Base-by-base conservation (phyloP, 164 flowering plant genomes). In the Dillenia turbinata region DNA sequence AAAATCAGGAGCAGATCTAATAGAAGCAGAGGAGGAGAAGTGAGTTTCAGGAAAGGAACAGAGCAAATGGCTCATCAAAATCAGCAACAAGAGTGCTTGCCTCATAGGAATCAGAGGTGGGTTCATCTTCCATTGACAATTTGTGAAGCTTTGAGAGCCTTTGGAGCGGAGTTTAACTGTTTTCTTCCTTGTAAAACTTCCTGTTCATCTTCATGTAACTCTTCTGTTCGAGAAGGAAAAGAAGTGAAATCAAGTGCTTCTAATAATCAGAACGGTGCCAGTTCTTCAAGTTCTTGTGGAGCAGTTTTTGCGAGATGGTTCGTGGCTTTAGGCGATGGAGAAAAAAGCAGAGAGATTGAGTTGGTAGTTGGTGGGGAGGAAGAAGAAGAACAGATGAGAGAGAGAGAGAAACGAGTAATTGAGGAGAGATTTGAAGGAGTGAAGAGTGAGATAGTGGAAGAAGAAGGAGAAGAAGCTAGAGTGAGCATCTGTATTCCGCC, bases 61-160 rank as follows among this genome's bases (percentile, higher is more conserved):
- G 90, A 85, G 24, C 77, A 73, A 8, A 24, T 62, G 10, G 24
- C 19, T 14, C 56, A 49, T 6, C 63, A 74, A 12, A 47, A 54
- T 15, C 61, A 66, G 45, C 77, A 66, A 56, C 73, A 74, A 52
- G 81, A 69, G 55, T 58, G 84, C 48, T 66, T 76, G 75, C 69
- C 72, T 12, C 79, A 77, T 22, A 74, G 89, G 55, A 83, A 79
- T 56, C 95, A 85, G 74, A 81, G 82, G 56, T 90, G 98, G 98
- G 93, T 85, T 49, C 94, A 90, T 76, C 70, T 92, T 12, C 95
- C 98, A 5, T 55, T 93, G 59, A 78, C 89, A 17, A 90, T 90
- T 43, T 90, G 94, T 52, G 96, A 90, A 50, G 85, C 96, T 24
- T 56, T 90, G 65, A 82, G 88, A 67, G 78, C 78, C 1, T 82